Evolutionary conservation across 768 basidiomycete genomes (phyloP).

Genomic region (Suillus subalutaceus): DNA sequence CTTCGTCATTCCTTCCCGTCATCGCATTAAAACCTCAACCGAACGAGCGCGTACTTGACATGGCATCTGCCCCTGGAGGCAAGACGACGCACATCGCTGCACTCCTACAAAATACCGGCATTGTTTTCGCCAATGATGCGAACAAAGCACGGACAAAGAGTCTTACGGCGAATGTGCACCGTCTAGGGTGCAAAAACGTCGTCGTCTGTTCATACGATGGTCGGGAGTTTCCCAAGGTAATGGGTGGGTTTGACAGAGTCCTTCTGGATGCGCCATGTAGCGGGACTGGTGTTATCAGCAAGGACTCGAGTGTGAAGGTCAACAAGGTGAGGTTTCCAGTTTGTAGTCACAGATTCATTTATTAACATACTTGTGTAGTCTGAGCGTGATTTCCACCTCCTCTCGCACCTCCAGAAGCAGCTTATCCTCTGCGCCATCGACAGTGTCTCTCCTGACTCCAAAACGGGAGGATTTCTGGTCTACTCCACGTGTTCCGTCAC

Average conservation of each 20-base stretch:
- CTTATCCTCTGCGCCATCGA: conserved; percentile 98
- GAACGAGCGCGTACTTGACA: conserved; percentile 92
- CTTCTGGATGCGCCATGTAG: conserved; percentile 96
- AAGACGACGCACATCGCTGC: conserved; percentile 99
- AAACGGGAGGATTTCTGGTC: conserved; percentile 91
- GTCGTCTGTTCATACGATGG: conserved; percentile 97
- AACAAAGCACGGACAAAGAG: conserved; percentile 96
- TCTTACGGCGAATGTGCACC: conserved; percentile 94
- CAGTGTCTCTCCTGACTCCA: conserved; percentile 86
- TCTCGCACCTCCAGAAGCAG: conserved; percentile 98
- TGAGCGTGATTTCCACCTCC: conserved; percentile 91
- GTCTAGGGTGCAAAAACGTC: conserved; percentile 97
- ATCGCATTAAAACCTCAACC: conserved; percentile 93
- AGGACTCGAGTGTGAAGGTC: conserved; percentile 95
- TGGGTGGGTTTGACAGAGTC: conserved; percentile 98
- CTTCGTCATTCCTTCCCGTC: conserved; percentile 98
- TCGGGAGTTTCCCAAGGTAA: conserved; percentile 96
- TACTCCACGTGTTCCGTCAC: conserved; percentile 99
- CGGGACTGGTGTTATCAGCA: conserved; percentile 97
- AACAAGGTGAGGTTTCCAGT: conserved; percentile 76
- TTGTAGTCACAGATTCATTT: conserved; percentile 2
- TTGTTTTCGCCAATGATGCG: conserved; percentile 95
- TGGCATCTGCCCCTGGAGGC: conserved; percentile 98
- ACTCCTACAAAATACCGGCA: conserved; percentile 95
- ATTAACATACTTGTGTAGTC: conserved; percentile 52